Conservation (phyloP, 768 basidiomycete species). For the Agrocybe pediades region DNA sequence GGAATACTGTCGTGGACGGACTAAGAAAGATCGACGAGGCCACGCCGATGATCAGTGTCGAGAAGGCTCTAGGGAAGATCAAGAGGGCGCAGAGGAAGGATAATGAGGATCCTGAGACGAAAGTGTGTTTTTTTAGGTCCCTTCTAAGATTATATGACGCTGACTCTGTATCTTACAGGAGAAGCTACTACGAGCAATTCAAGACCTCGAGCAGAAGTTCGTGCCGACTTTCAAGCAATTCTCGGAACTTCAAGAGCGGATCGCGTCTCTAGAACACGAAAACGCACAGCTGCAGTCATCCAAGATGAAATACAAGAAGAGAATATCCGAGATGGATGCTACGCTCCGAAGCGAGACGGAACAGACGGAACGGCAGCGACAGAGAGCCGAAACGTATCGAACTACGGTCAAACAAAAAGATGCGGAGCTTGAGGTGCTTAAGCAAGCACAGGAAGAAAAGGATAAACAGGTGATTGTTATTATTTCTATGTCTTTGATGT, state of each 20-base stretch:
- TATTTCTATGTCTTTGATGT: neutral
- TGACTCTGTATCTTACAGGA: neutral
- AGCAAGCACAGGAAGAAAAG: neutral
- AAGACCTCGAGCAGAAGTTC: slow-evolving; percentile 4
- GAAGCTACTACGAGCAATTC: neutral
- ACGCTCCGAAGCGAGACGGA: neutral
- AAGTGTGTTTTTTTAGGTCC: neutral
- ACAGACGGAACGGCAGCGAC: slow-evolving; percentile 2
- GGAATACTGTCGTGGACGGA: neutral
- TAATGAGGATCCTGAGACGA: neutral
- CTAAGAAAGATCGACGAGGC: slow-evolving; percentile 2
- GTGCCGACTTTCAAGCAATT: slow-evolving; percentile 2
- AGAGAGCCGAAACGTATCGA: slow-evolving; percentile 3
- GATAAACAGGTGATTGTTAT: slow-evolving; percentile 3
- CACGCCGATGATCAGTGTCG: slow-evolving; percentile 1
- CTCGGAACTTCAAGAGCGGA: neutral
- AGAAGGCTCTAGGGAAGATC: slow-evolving; percentile 5
- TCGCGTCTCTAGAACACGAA: neutral
- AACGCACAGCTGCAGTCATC: neutral
- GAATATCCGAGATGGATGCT: neutral
- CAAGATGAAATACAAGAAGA: neutral
- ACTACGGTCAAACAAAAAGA: neutral
- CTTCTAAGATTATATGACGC: neutral
- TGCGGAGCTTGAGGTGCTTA: neutral
- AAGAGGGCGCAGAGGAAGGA: neutral